Conservation (phyloP, 1,284 basidiomycete genomes). For the Porodaedalea pini region DNA sequence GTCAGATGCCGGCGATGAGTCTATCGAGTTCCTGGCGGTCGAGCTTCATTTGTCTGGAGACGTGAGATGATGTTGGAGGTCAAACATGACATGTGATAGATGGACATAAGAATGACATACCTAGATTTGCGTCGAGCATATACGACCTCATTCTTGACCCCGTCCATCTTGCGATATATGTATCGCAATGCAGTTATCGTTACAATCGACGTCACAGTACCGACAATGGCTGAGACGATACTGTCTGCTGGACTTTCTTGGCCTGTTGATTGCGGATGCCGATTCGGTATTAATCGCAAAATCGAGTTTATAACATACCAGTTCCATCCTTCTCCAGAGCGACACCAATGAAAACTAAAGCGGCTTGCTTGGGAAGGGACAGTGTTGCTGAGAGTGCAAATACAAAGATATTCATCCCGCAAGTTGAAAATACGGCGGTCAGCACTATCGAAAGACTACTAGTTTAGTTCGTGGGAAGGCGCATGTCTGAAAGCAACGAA, state of each 20-base stretch:
- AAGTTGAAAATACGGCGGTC: slow-evolving; percentile 44
- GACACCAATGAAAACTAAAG: slow-evolving; percentile 73
- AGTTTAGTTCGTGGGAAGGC: background rate
- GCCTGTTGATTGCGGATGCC: slow-evolving; percentile 18
- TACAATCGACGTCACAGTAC: slow-evolving; percentile 62
- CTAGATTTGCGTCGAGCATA: slow-evolving; percentile 68
- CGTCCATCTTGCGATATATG: slow-evolving; percentile 73
- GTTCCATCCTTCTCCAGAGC: slow-evolving; percentile 39
- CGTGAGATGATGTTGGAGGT: too few species aligned
- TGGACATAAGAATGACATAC: slow-evolving; percentile 35
- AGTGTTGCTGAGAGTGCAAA: slow-evolving; percentile 71
- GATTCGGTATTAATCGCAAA: background rate
- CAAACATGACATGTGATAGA: too few species aligned
- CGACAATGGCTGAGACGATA: slow-evolving; percentile 61
- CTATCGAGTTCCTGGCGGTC: too few species aligned
- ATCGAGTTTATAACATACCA: background rate
- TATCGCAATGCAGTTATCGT: slow-evolving; percentile 83
- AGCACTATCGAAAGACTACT: slow-evolving; percentile 8
- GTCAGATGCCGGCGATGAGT: too few species aligned
- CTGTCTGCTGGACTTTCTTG: slow-evolving; percentile 42
- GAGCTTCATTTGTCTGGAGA: too few species aligned
- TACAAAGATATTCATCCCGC: slow-evolving; percentile 70
- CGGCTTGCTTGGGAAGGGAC: slow-evolving; percentile 75
- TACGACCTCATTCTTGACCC: slow-evolving; percentile 71
- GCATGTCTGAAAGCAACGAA: slow-evolving; percentile 15